phyloP scores from a whole-genome alignment of 148 eudicot species.

The Silene uniflora region DNA sequence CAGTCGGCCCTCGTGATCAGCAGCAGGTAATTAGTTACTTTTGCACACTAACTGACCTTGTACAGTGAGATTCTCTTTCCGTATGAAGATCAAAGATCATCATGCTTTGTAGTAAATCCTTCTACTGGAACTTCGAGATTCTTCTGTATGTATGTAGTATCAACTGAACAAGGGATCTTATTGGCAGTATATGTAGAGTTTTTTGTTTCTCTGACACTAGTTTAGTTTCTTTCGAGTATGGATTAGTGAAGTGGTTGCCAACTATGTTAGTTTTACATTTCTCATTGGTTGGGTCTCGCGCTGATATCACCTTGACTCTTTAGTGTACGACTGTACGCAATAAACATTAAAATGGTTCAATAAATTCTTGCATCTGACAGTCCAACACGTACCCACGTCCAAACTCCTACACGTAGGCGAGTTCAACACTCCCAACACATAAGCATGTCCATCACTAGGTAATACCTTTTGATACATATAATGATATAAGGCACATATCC shows the following conservation, averaged over 20 bases:
- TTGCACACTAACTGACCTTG: background rate
- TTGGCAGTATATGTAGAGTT: background rate
- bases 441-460: no score
- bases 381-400: no score
- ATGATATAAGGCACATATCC: background rate
- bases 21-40: conserved; percentile 47
- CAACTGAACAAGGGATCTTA: background rate
- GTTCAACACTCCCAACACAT: no score
- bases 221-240: background rate
- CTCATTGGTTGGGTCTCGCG: no score
- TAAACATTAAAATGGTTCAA: no score
- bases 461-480: background rate
- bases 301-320: no score
- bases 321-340: no score
- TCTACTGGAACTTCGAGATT: no score
- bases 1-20: conserved; percentile 49
- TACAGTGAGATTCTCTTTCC: background rate
- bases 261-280: background rate
- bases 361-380: no score
- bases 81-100: background rate
- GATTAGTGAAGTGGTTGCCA: background rate
- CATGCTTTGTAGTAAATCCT: no score
- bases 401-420: no score
- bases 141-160: no score
- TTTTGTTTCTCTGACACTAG: background rate